Conservation (phyloP, 768 basidiomycete species). For the Lentinus tigrinus region DNA sequence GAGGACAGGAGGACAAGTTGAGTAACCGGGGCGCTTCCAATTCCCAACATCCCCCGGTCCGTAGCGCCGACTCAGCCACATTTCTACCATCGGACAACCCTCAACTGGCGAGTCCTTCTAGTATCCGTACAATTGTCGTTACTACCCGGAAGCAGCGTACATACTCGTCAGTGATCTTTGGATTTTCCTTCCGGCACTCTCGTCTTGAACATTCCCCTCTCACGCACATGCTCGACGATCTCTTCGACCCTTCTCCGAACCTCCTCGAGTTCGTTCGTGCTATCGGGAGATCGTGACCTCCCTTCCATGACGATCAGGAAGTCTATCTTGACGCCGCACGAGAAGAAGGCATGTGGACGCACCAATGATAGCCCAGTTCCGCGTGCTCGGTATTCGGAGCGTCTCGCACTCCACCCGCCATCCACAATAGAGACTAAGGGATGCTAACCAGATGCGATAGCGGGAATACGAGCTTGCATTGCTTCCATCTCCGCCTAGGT, state of each 20-base stretch:
- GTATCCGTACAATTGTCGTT: too few relatives aligned
- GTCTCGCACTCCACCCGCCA: constrained; percentile 87
- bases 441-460: constrained; percentile 87
- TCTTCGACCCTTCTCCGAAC: constrained; percentile 43
- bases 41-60: background rate
- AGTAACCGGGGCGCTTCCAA: constrained; percentile 1
- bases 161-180: constrained; percentile 36
- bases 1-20: background rate
- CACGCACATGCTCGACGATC: constrained; percentile 55
- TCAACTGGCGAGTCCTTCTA: too few relatives aligned
- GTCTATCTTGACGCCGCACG: too few relatives aligned
- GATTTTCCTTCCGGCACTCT: constrained; percentile 72
- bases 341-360: constrained; percentile 22
- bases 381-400: constrained; percentile 87
- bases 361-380: constrained; percentile 93
- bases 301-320: background rate
- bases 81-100: background rate
- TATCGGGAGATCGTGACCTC: constrained; percentile 34
- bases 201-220: constrained; percentile 71
- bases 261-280: constrained; percentile 29
- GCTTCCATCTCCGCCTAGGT: constrained; percentile 60
- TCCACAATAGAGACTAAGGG: constrained; percentile 68
- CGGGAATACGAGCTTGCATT: constrained; percentile 70
- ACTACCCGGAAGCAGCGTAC: background rate
- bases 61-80: background rate